Conservation (phyloP, 169 alveolate genomes). For the Theileria orientalis region DNA sequence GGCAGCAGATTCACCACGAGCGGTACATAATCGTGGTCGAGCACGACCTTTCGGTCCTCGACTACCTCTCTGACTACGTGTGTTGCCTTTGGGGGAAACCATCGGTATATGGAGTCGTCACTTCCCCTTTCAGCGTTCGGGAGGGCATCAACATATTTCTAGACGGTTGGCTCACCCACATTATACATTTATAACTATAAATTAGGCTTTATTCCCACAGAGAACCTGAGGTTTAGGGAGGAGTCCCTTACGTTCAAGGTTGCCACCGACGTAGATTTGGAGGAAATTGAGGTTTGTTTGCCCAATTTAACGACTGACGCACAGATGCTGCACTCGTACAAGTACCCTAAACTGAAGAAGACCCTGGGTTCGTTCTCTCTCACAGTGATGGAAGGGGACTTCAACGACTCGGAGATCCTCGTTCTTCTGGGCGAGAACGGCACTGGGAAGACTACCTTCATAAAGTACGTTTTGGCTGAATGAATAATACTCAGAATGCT, state of each 20-base stretch:
- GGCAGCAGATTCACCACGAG: conserved; percentile 85
- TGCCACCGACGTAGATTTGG: conserved; percentile 75
- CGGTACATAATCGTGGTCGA: conserved; percentile 96
- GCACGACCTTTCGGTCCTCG: conserved; percentile 99
- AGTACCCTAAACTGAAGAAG: conserved; percentile 82
- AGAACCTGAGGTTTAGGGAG: conserved; percentile 98
- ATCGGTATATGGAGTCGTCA: conserved; percentile 99
- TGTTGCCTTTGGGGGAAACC: conserved; percentile 99
- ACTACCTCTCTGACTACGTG: conserved; percentile 96
- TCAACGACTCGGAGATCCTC: conserved; percentile 93
- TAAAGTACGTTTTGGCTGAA: conserved; percentile 63
- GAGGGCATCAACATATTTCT: conserved; percentile 98
- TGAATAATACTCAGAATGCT: conserved; percentile 73
- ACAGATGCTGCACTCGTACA: conserved; percentile 74
- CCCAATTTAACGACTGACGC: neutral
- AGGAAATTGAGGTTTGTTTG: conserved; percentile 66
- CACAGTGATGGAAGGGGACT: conserved; percentile 89
- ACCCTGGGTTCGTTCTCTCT: conserved; percentile 84
- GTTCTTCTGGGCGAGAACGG: conserved; percentile 99
- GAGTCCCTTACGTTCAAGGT: conserved; percentile 91
- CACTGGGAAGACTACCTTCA: conserved; percentile 98
- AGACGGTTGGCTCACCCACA: conserved; percentile 84
- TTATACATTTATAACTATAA: neutral
- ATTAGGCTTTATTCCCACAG: conserved; percentile 96
- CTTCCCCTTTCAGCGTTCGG: conserved; percentile 98